Base-by-base conservation (phyloP, 1,139 yeast species). In the Blastobotrys raffinosifermentans region DNA sequence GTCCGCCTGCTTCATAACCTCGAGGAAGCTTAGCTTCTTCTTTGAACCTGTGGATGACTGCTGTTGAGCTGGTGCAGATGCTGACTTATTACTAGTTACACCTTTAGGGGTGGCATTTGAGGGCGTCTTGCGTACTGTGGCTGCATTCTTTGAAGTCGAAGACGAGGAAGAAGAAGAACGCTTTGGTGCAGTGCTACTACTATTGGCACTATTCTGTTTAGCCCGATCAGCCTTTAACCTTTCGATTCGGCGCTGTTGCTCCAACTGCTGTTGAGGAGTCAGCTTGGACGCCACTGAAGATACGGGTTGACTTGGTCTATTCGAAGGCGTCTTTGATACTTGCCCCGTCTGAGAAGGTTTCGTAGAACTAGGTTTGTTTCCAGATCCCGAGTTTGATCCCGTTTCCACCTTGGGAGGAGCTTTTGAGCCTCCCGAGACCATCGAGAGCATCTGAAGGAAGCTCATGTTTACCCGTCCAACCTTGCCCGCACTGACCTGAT, bases 1-100 rank as follows among this genome's bases (percentile, higher is more conserved):
- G 20, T 57, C 57, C 0, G 69, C 69, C 43, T 60, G 60, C 32
- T 57, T 54, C 64, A 64, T 54, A 17, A 64, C 51, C 26, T 64
- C 68, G 23, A 53, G 52, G 39, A 63, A 64, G 25, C 60, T 61
- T 26, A 64, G 51, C 45, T 51, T 48, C 40, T 52, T 53, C 29
- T 44, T 31, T n/a, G n/a, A n/a, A n/a, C n/a, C n/a, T n/a, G n/a
- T n/a, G n/a, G n/a, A n/a, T n/a, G n/a, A n/a, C n/a, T n/a, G n/a
- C n/a, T n/a, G n/a, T n/a, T n/a, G n/a, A n/a, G n/a, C n/a, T n/a
- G n/a, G n/a, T n/a, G n/a, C n/a, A n/a, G n/a, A n/a, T n/a, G n/a
- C n/a, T n/a, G n/a, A n/a, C n/a, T n/a, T n/a, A n/a, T n/a, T n/a
- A n/a, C n/a, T n/a, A n/a, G n/a, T n/a, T n/a, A n/a, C n/a, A n/a